Evolutionary conservation across 2,329 filamentous ascomycete species (phyloP).

Genomic region (Mycogone perniciosa): DNA sequence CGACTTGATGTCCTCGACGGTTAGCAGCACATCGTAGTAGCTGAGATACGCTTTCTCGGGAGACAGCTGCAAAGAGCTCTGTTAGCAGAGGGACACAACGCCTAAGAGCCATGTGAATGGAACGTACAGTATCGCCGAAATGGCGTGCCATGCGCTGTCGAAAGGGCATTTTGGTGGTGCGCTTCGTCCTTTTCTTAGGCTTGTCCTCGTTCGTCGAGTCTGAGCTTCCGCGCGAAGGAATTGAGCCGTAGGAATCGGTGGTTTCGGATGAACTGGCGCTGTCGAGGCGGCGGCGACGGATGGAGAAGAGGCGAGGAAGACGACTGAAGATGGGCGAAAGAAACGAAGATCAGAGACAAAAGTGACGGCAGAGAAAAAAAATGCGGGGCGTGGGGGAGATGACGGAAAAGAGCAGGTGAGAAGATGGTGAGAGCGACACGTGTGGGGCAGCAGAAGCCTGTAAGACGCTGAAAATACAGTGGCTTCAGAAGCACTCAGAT

Average conservation of each 20-base stretch:
- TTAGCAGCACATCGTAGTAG: conserved; percentile 50
- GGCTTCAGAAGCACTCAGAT: background rate
- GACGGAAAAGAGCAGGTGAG: background rate
- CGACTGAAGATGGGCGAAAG: conserved; percentile 1
- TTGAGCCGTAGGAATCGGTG: conserved; percentile 3
- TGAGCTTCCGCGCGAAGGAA: background rate
- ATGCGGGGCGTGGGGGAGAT: conserved; percentile 10
- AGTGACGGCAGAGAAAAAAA: conserved; percentile 1
- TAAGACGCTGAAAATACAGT: background rate
- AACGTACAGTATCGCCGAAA: conserved; percentile 41
- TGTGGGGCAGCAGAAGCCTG: background rate
- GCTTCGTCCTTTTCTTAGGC: conserved; percentile 13
- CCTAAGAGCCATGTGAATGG: background rate
- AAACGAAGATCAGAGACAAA: background rate
- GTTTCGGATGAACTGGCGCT: conserved; percentile 7
- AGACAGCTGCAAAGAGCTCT: conserved; percentile 38
- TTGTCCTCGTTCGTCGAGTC: conserved; percentile 6
- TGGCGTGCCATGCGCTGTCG: conserved; percentile 40
- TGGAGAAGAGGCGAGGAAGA: conserved; percentile 6
- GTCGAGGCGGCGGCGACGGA: conserved; percentile 7
- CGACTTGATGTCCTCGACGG: conserved; percentile 79
- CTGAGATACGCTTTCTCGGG: conserved; percentile 34
- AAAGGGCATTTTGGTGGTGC: conserved; percentile 30
- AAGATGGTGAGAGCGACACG: background rate
- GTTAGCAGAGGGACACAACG: conserved; percentile 1